phyloP scores from a whole-genome alignment of 345 rosid genomes.

The Gossypium herbaceum region DNA sequence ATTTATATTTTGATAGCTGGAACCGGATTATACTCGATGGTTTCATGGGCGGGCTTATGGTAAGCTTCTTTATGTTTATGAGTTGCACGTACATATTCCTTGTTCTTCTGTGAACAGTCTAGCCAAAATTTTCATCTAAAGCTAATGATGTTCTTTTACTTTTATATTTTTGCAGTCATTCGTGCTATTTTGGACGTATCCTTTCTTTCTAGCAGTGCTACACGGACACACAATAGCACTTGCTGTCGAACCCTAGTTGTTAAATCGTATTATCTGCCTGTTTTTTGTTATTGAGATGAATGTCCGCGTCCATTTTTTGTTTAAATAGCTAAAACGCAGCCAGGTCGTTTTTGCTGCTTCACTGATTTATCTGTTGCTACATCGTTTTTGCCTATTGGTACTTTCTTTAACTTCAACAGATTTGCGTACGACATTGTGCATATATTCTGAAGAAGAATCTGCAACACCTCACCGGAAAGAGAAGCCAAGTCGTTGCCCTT shows the following conservation, averaged over 20 bases:
- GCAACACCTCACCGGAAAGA: neutral
- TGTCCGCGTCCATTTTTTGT: neutral
- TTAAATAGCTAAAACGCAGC: neutral
- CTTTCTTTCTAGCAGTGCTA: constrained; percentile 27
- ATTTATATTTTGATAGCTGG: constrained; percentile 78
- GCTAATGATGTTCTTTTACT: constrained; percentile 23
- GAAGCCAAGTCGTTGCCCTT: neutral
- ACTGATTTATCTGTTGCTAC: neutral
- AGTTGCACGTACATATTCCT: neutral
- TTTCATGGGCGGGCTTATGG: constrained; percentile 90
- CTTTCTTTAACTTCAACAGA: neutral
- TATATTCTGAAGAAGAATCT: constrained; percentile 4
- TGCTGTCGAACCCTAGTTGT: neutral
- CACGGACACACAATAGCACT: neutral
- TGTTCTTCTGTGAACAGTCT: neutral
- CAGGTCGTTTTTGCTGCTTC: neutral
- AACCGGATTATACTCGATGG: constrained; percentile 73
- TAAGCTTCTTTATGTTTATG: constrained; percentile 27
- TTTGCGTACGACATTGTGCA: constrained; percentile 7
- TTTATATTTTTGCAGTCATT: constrained; percentile 69
- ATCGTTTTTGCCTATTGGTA: neutral
- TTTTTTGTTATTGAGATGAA: neutral
- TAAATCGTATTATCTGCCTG: neutral
- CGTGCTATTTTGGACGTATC: constrained; percentile 99
- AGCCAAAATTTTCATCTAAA: neutral